Percentiles rank a stretch among this genome's conserved stretches.
These are phyloP conservation scores for Albifimbria verrucaria DNA, from an alignment of 2,329 filamentous ascomycete genomes.

Conservation along the genomic window DNA sequence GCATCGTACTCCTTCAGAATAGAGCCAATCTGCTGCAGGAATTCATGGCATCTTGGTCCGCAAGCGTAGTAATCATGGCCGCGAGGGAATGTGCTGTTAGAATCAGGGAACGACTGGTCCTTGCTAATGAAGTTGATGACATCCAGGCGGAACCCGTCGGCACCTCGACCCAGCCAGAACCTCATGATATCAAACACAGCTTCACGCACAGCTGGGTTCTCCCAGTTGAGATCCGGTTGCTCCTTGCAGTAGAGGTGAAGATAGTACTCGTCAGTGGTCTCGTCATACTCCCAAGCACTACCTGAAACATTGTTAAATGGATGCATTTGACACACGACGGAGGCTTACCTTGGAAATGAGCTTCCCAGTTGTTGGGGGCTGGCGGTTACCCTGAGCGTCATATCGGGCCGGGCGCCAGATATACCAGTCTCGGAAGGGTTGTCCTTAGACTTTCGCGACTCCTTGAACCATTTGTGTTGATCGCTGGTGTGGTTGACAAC, in stretches of 20 bases:
- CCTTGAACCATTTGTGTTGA: constrained; percentile 56
- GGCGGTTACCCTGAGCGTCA: constrained; percentile 52
- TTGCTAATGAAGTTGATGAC: constrained; percentile 68
- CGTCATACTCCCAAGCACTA: constrained; percentile 47
- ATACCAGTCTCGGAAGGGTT: constrained; percentile 58
- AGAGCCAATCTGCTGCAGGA: constrained; percentile 39
- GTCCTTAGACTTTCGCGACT: constrained; percentile 50
- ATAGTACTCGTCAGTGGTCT: constrained; percentile 50
- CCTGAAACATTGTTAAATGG: constrained; percentile 20
- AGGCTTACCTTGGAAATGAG: constrained; percentile 32
- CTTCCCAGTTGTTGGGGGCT: constrained; percentile 60
- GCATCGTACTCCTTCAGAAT: constrained; percentile 44
- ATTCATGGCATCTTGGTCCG: constrained; percentile 46
- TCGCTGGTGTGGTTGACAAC: constrained; percentile 69
- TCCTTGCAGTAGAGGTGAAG: constrained; percentile 67
- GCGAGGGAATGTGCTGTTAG: constrained; percentile 26
- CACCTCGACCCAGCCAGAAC: constrained; percentile 71
- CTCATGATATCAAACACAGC: constrained; percentile 67
- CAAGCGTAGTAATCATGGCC: constrained; percentile 49
- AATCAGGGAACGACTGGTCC: constrained; percentile 52
- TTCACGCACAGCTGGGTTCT: constrained; percentile 60
- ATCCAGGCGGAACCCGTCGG: constrained; percentile 64
- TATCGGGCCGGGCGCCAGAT: constrained; percentile 61
- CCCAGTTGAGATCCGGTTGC: constrained; percentile 79
- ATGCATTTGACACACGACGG: background rate